Conservation (phyloP, 306 rosid genomes). For the Vicia sativa region DNA sequence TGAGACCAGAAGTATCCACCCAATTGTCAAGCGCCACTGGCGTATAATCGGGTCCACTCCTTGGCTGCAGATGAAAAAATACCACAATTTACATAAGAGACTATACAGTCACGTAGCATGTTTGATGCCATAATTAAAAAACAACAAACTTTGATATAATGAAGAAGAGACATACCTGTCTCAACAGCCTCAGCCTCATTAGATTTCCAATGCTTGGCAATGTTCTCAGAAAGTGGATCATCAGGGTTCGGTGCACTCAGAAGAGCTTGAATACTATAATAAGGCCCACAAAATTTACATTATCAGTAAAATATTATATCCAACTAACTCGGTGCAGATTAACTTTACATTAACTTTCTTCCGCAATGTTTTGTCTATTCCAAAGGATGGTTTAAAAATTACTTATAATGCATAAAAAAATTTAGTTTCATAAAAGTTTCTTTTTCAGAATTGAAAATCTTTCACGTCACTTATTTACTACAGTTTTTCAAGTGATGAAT, state of each 20-base stretch:
- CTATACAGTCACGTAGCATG: neutral
- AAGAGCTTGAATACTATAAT: constrained; percentile 86
- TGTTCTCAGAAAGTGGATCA: constrained; percentile 96
- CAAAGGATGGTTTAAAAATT: neutral
- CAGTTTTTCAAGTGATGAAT: constrained; percentile 31
- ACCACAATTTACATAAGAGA: constrained; percentile 4
- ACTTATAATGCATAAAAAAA: neutral
- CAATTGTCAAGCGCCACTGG: constrained; percentile 69
- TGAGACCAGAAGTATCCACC: constrained; percentile 41
- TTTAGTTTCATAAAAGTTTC: neutral
- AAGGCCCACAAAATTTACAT: constrained; percentile 16
- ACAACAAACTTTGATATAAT: neutral
- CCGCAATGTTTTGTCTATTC: neutral
- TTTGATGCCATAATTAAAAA: constrained; percentile 12
- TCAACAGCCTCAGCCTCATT: constrained; percentile 96
- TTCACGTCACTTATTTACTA: neutral
- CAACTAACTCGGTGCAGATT: constrained; percentile 2
- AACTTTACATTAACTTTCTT: neutral
- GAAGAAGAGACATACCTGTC: constrained; percentile 59
- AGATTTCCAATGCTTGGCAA: constrained; percentile 93
- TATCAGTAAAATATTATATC: constrained; percentile 11
- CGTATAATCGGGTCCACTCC: constrained; percentile 89
- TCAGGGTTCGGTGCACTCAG: constrained; percentile 98
- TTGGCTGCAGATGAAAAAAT: constrained; percentile 57
- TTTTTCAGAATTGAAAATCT: constrained; percentile 11